Base-by-base conservation (phyloP, 352 stramenopile genomes). In the Pythium brassicae region DNA sequence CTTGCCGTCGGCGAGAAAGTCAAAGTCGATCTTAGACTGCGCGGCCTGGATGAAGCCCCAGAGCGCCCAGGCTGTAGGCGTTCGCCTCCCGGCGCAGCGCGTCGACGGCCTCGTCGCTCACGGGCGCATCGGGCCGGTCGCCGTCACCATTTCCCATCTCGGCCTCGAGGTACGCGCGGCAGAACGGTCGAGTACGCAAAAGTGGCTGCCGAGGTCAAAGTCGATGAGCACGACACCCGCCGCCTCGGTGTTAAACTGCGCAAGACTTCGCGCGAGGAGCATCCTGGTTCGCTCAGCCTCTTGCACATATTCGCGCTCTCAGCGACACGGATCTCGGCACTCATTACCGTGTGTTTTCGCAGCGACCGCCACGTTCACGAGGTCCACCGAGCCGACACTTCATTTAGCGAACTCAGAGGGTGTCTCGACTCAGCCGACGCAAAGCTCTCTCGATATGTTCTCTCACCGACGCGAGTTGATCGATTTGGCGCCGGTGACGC, bases 151-250 rank as follows among this genome's bases (percentile, higher is more conserved):
- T 3, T 37, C 14, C 32, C 32, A 39, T 60, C 26, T 79, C 76
- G 19, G 69, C 77, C 7, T 59, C 63, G 40, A 94, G 65, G 59
- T 94, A 92, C 37, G 79, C 76, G 25, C 73, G 70, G 51, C 80
- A 91, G 60, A 89, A 42, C 34, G 3, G 72, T 84, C 45, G 78
- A 76, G 68, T 94, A 94, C 84, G 55, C 81, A 96, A 63, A 97
- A 98, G 72, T 97, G 90, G 69, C 97, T 97, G 20, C 83, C 91
- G 32, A 97, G 26, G 56, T 98, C 92, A 59, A 92, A 97, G 64
- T 97, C 91, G 53, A 97, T 97, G 26, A 98, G 68, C 60, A 92
- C 76, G 29, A 96, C 81, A 49, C 69, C 72, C 2, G 57, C 72
- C 1, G 57, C 49, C 17, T 88, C 75, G 23, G 71, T 86, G 32